phyloP scores from a whole-genome alignment of 1,139 yeast species.

The Lodderomyces metapsilosis region DNA sequence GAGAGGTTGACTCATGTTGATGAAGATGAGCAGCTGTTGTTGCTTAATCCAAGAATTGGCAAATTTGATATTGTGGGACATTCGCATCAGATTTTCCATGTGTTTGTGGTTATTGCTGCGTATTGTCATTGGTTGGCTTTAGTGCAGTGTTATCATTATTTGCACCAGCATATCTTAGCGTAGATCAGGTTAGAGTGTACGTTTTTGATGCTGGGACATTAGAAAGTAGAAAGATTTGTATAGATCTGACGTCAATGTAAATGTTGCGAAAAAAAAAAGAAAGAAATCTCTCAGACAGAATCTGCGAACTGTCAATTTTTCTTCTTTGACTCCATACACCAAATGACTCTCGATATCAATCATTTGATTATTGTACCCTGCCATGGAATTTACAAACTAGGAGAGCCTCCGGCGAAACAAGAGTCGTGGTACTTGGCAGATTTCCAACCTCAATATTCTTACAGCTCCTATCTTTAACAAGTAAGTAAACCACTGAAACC shows the following conservation, averaged over 20 bases:
- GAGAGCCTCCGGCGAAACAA: conserved; percentile 21
- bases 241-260: no score
- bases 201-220: no score
- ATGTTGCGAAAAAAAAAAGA: not conserved
- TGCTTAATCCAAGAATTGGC: conserved; percentile 23
- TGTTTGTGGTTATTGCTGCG: conserved; percentile 80
- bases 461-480: no score
- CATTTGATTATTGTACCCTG: conserved; percentile 60
- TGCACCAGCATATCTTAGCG: conserved; percentile 30
- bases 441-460: no score
- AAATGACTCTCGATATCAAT: not conserved
- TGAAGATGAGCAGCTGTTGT: conserved; percentile 19
- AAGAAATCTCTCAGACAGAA: not conserved
- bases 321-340: not conserved
- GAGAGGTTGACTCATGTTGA: conserved; percentile 68
- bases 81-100: conserved; percentile 86
- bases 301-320: not conserved
- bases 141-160: conserved; percentile 54
- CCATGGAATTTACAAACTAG: conserved; percentile 59
- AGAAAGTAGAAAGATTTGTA: no score
- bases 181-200: no score
- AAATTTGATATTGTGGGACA: conserved; percentile 72
- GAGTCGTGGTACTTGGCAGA: conserved; percentile 67
- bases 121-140: conserved; percentile 70
- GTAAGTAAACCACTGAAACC: no score